Conservation (phyloP, 257 asterid species). For the Sherardia arvensis region DNA sequence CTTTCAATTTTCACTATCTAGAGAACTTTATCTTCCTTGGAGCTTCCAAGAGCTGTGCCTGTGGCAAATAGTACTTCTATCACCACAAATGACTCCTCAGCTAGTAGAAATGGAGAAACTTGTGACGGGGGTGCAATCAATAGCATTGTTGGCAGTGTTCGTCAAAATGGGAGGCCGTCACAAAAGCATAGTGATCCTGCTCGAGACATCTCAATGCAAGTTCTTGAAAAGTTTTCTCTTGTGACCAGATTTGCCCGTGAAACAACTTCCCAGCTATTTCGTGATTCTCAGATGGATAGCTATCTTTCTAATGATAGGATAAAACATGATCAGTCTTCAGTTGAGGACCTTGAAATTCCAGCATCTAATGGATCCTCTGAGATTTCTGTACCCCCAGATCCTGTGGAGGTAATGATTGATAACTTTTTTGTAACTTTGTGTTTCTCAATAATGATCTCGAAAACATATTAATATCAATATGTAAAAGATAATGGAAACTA, state of each 20-base stretch:
- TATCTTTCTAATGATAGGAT: constrained; percentile 46
- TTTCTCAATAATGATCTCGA: background rate
- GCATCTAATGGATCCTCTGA: constrained; percentile 26
- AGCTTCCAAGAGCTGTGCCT: constrained; percentile 70
- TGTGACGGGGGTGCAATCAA: constrained; percentile 23
- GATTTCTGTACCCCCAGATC: constrained; percentile 57
- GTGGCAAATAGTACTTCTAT: constrained; percentile 38
- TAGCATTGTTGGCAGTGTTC: constrained; percentile 28
- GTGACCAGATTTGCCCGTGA: constrained; percentile 98
- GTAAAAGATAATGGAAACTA: background rate
- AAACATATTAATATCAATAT: background rate
- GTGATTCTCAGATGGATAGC: constrained; percentile 59
- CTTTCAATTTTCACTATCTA: constrained; percentile 23
- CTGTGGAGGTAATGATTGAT: constrained; percentile 81
- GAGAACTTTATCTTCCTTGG: constrained; percentile 91
- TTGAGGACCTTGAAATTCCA: constrained; percentile 21
- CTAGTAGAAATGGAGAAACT: constrained; percentile 30
- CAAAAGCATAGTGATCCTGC: constrained; percentile 80
- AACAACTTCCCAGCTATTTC: constrained; percentile 91
- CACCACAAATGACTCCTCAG: constrained; percentile 33
- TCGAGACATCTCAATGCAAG: constrained; percentile 81
- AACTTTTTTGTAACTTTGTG: background rate
- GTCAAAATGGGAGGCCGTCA: constrained; percentile 52
- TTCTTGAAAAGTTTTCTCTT: constrained; percentile 90
- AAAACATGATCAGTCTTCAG: constrained; percentile 35